A percentile compares a stretch with the other conserved stretches of the same genome.
Conservation (phyloP, 1,284 basidiomycete genomes). For the Trichosporon sp. region DNA sequence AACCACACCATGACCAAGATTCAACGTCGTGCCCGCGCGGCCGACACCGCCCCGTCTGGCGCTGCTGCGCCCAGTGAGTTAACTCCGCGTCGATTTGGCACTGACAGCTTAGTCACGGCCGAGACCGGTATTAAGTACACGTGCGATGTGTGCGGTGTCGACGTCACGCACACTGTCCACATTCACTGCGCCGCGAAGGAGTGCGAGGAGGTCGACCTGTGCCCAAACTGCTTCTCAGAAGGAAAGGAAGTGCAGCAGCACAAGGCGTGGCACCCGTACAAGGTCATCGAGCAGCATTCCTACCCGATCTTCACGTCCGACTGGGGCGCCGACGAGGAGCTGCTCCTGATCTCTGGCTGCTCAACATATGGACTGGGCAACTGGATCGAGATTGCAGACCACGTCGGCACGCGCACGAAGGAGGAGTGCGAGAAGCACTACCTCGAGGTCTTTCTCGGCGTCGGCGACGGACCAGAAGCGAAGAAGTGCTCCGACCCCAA, state of each 20-base stretch:
- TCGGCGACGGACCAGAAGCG: constrained; percentile 35
- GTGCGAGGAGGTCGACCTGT: constrained; percentile 84
- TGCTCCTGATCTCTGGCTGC: constrained; percentile 87
- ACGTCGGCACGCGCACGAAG: constrained; percentile 90
- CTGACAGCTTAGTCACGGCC: constrained; percentile 40
- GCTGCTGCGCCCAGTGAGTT: constrained; percentile 12
- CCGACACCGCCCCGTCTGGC: constrained; percentile 31
- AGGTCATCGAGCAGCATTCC: constrained; percentile 91
- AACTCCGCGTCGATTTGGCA: neutral
- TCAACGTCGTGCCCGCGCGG: constrained; percentile 46
- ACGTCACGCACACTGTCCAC: constrained; percentile 77
- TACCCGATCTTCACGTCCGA: constrained; percentile 93
- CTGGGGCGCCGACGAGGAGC: constrained; percentile 99
- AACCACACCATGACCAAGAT: constrained; percentile 53
- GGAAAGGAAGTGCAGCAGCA: constrained; percentile 88
- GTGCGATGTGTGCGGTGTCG: constrained; percentile 56
- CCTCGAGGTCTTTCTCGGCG: constrained; percentile 72
- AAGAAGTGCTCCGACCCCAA: constrained; percentile 24
- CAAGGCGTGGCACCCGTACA: constrained; percentile 86
- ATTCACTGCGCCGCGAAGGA: constrained; percentile 84
- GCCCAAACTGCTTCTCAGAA: constrained; percentile 84
- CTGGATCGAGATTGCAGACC: constrained; percentile 95
- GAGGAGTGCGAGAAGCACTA: constrained; percentile 96
- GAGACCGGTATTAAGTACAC: constrained; percentile 56
- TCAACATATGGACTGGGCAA: constrained; percentile 90